Evolutionary conservation across 2,329 filamentous ascomycete species (phyloP).

Genomic region (Bipolaris victoriae): DNA sequence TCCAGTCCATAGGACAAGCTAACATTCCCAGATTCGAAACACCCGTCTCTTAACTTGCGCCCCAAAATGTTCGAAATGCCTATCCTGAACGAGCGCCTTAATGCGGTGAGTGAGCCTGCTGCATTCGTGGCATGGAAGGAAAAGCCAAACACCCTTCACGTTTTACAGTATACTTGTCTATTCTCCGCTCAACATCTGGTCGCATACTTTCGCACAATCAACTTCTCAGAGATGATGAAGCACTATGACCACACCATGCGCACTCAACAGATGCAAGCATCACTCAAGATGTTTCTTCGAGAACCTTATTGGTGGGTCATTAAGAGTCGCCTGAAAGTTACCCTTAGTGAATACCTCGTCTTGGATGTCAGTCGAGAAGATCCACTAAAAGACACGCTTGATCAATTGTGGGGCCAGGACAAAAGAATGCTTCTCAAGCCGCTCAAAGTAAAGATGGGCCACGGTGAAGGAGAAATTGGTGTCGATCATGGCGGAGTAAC

Average conservation of each 20-base stretch:
- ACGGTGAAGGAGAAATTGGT: conserved; percentile 81
- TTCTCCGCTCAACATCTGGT: conserved; percentile 76
- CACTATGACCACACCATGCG: conserved; percentile 64
- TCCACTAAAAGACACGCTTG: conserved; percentile 61
- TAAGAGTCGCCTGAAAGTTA: conserved; percentile 42
- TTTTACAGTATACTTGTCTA: conserved; percentile 81
- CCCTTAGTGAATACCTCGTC: conserved; percentile 50
- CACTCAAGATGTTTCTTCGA: conserved; percentile 33
- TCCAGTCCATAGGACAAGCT: conserved; percentile 4
- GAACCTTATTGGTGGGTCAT: conserved; percentile 35
- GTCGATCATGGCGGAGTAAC: conserved; percentile 95
- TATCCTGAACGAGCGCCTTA: conserved; percentile 76
- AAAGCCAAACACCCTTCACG: conserved; percentile 70
- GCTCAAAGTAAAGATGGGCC: conserved; percentile 85
- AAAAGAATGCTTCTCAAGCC: conserved; percentile 81
- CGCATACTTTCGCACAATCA: conserved; percentile 85
- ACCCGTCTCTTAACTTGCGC: conserved; percentile 56
- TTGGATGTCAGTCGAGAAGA: conserved; percentile 53
- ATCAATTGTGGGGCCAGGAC: conserved; percentile 89
- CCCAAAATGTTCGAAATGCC: conserved; percentile 73
- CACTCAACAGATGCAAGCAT: conserved; percentile 35
- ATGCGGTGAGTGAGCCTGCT: conserved; percentile 72
- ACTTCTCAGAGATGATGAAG: conserved; percentile 84
- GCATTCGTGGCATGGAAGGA: conserved; percentile 70
- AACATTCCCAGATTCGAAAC: conserved; percentile 29